phyloP scores from a whole-genome alignment of 306 rosid genomes.

The Lagenaria siceraria region DNA sequence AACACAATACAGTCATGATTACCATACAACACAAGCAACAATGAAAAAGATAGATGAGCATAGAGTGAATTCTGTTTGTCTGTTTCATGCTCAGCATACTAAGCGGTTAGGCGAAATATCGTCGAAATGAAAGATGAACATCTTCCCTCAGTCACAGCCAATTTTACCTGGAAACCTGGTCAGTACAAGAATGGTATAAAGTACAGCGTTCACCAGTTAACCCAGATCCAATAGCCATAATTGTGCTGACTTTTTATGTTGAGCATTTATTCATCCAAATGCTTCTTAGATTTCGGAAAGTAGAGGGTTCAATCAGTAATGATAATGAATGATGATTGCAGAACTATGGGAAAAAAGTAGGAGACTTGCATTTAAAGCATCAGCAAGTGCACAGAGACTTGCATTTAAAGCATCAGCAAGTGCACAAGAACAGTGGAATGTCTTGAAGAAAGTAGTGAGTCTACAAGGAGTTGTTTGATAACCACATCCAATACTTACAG shows the following conservation, averaged over 20 bases:
- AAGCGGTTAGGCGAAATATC: not conserved
- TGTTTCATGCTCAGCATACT: not conserved
- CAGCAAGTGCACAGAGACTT: not conserved
- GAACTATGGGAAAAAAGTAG: not conserved
- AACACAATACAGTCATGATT: not conserved
- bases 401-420: too few relatives aligned
- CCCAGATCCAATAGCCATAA: not conserved
- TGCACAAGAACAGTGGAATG: not conserved
- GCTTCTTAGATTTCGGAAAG: not conserved
- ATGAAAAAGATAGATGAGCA: not conserved
- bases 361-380: not conserved
- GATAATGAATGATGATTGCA: not conserved
- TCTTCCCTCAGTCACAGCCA: not conserved
- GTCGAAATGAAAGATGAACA: not conserved
- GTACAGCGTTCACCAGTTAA: not conserved
- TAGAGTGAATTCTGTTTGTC: not conserved
- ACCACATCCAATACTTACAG: not conserved
- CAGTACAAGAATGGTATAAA: not conserved
- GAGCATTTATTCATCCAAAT: not conserved
- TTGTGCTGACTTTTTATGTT: not conserved
- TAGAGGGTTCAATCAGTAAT: not conserved
- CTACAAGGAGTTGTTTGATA: not conserved
- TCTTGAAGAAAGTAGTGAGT: not conserved
- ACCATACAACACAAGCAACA: not conserved
- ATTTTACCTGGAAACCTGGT: constrained; percentile 1